Base-by-base conservation (phyloP, 2,329 filamentous ascomycete species). In the Camillea tinctor region DNA sequence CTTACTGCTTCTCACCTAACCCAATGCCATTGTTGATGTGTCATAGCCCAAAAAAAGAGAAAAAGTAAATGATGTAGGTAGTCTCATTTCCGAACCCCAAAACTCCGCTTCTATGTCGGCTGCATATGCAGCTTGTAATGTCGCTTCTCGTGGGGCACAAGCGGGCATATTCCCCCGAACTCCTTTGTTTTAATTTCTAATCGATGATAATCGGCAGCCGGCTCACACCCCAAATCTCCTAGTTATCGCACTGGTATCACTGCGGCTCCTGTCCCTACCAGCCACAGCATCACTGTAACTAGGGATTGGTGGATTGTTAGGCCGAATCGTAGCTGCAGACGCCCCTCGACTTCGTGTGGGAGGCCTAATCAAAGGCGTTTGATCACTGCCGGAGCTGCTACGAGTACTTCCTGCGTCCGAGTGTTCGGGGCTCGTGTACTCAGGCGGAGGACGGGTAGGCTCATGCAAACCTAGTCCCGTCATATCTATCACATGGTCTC, bases 261-360 rank as follows among this genome's bases (percentile, higher is more conserved):
- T 81, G 54, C 75, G 75, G 66, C 79, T 80, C 61, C 78, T 75
- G 57, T 80, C 77, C 55, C 79, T 75, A 60, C 78, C 77, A 30
- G 79, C 79, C 50, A 93, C 81, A 1, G 91, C 92, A 61, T 91
- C 91, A 73, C 88, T 91, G 72, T 96, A 96, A 69, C 86, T 93
- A 1, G 92, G 92, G 64, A 95, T 93, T 0, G 92, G 91, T 22
- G 91, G 89, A 24, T 77, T 75, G 21, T 66, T 69, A 20, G 74
- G 71, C 36, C 72, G 72, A 26, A 72, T 58, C 0, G 81, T 79
- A 0, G 78, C 75, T 65, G 81, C 71, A 1, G 85, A 85, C 52
- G 74, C 76, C 3, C 80, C 81, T 21, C 84, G 79, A 61, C 77
- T 83, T 56, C 82, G 81, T 59, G 81, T 74, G 4, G 64, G 63